Conservation (phyloP, 2,329 filamentous ascomycete species). For the Xylariales sp. region DNA sequence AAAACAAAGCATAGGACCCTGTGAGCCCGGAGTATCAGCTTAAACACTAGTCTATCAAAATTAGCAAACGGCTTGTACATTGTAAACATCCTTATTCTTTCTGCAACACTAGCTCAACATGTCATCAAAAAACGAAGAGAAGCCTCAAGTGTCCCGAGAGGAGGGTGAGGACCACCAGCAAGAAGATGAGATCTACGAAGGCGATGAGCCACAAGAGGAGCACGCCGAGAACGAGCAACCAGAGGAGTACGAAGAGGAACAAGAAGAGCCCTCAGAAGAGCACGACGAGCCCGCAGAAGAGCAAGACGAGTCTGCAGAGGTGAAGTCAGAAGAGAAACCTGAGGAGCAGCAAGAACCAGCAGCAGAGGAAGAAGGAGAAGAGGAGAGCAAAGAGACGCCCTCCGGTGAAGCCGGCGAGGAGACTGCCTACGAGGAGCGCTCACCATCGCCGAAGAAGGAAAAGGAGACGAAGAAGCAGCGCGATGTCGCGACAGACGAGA, state of each 20-base stretch:
- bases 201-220: background rate
- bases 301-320: slow-evolving; percentile 17
- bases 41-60: no score
- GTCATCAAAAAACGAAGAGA: slow-evolving; percentile 3
- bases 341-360: slow-evolving; percentile 9
- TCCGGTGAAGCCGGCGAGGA: slow-evolving; percentile 9
- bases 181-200: background rate
- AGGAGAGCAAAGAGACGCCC: slow-evolving; percentile 4
- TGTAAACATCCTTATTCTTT: no score
- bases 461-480: slow-evolving; percentile 21
- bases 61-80: no score
- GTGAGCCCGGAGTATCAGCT: no score
- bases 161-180: slow-evolving; percentile 5
- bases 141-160: background rate
- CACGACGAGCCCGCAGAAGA: slow-evolving; percentile 6
- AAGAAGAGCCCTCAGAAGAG: slow-evolving; percentile 12
- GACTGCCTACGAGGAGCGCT: slow-evolving; percentile 12
- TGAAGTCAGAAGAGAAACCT: slow-evolving; percentile 9
- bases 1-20: slow-evolving; percentile 1
- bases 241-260: background rate
- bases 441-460: slow-evolving; percentile 24
- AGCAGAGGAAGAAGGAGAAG: slow-evolving; percentile 8
- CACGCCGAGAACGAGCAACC: background rate
- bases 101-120: background rate
- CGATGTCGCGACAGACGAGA: slow-evolving; percentile 17